Evolutionary conservation across 495 filamentous ascomycete genomes (phyloP).

Genomic region (Beverwykella pulmonaria): DNA sequence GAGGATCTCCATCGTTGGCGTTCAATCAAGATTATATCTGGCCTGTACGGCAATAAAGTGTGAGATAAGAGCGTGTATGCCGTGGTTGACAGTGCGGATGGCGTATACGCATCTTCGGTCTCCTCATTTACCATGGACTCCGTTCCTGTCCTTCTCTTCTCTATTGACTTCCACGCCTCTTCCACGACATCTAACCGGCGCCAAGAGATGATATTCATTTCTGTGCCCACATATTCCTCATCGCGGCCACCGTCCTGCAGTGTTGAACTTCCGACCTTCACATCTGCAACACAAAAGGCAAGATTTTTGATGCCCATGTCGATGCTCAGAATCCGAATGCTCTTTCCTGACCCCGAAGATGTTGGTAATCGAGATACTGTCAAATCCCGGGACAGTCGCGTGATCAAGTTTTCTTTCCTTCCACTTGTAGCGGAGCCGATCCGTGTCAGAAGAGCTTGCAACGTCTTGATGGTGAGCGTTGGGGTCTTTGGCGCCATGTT

Average conservation of each 20-base stretch:
- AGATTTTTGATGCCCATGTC: conserved; percentile 88
- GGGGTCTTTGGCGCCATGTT: conserved; percentile 7
- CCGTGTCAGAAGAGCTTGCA: conserved; percentile 11
- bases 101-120: conserved; percentile 55
- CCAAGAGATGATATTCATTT: conserved; percentile 29
- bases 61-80: conserved; percentile 64
- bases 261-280: conserved; percentile 22
- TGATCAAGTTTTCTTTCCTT: conserved; percentile 10
- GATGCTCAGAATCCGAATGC: conserved; percentile 67
- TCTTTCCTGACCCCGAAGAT: not conserved
- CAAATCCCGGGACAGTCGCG: conserved; percentile 11
- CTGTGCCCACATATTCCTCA: not conserved
- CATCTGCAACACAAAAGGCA: conserved; percentile 67
- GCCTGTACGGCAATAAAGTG: conserved; percentile 55
- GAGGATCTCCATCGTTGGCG: conserved; percentile 81
- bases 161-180: conserved; percentile 10
- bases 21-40: conserved; percentile 82
- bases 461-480: conserved; percentile 1
- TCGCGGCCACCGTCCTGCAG: not conserved
- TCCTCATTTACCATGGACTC: not conserved
- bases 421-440: conserved; percentile 31
- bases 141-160: not conserved
- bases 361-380: not conserved
- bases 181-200: conserved; percentile 29
- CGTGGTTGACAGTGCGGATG: conserved; percentile 58